Evolutionary conservation across 371 early-diverging fungal species (phyloP), one percentile per base, ranked within the genome.

Genomic region (Mucor indicus): DNA sequence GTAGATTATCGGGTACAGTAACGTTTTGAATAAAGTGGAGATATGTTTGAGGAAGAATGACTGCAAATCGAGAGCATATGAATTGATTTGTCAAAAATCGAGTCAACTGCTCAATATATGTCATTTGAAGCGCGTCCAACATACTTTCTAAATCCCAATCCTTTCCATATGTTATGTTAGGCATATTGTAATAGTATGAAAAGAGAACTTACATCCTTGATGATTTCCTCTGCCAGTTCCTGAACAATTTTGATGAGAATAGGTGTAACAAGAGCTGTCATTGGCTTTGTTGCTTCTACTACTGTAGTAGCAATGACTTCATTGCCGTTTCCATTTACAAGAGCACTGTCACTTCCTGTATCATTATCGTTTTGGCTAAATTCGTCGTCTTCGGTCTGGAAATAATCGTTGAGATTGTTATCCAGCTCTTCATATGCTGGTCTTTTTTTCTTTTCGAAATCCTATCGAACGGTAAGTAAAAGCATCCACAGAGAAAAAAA

Each of bases 11-110:
- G 0, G 90, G 89, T 25, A 89, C 69, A 62, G 81, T 72, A 16
- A 85, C 87, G 51, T 91, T 89, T 62, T 91, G 90, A 39, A 91
- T 86, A 43, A 82, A 83, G 9, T 85, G 85, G 3, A 88, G 53
- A 46, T 87, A 82, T 0, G 87, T 63, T 23, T 72, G 67, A 1
- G 89, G 87, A 7, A 85, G 51, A 37, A 72, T 73, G 9, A 86
- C 62, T 0, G 81, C 70, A 48, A 86, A 77, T 33, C 76, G 79
- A 17, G 71, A 72, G 22, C 68, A 70, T 4, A 72, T 57, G 35
- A 64, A 76, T 38, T 78, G 71, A 16, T 80, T 76, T 5, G 79
- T 76, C n/a, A 79, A 51, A 32, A 75, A 73, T 13, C 77, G 60
- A 0, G 81, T 83, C 19, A 90, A 53, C 22, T 79, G 71, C 8